Evolutionary conservation across 768 basidiomycete genomes (phyloP), one percentile per base, ranked within the genome.

Genomic region (Sporobolomyces phaffii): DNA sequence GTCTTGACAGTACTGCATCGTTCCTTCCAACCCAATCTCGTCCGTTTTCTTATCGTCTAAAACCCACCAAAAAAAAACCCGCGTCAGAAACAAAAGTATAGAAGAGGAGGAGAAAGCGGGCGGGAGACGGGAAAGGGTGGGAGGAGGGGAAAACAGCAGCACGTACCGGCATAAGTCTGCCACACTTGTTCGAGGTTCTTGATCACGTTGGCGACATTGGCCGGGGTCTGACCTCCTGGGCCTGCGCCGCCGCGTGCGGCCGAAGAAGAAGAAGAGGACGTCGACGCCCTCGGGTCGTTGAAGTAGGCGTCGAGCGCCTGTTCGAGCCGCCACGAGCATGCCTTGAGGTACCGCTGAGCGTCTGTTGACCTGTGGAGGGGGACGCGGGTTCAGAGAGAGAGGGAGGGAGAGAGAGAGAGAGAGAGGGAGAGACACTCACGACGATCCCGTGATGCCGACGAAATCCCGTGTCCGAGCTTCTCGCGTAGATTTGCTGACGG

Each of bases 21-120:
- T 92, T 0, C 90, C 91, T 64, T 91, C 85, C 31, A 90, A 82
- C 5, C 81, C 80, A 69, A 91, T 90, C 60, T 85, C 82, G 34
- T 85, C 84, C 18, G 80, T 76, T 64, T 88, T 50, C 10, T n/a
- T 22, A 3, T 29, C 26, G 45, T 64, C 53, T 62, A 70, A 9
- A 9, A 38, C 38, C 38, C 38, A 38, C 17, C 38, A 38, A 38
- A n/a, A n/a, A n/a, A n/a, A n/a, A n/a, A n/a, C n/a, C n/a, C n/a
- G n/a, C n/a, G n/a, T n/a, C n/a, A n/a, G n/a, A n/a, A n/a, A n/a
- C n/a, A n/a, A n/a, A n/a, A n/a, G n/a, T n/a, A n/a, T n/a, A n/a
- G n/a, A n/a, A n/a, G n/a, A n/a, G n/a, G 31, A 40, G 5, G n/a
- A 20, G n/a, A 38, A 36, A n/a, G 20, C 3, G 17, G 43, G 29